phyloP scores from a whole-genome alignment of 768 basidiomycete genomes.

The Infundibulicybe gibba region DNA sequence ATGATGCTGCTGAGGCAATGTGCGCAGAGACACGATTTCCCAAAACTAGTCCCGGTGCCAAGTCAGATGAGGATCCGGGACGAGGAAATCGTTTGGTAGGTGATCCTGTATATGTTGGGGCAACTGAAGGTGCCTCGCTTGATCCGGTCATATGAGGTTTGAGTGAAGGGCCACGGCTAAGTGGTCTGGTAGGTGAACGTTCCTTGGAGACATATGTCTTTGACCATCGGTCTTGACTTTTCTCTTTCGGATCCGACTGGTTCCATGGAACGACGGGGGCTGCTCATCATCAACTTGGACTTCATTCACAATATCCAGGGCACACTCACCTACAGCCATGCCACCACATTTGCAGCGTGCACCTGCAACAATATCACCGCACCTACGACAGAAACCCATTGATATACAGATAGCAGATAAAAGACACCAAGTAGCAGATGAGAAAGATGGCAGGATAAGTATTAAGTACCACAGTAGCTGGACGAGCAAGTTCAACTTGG shows the following conservation, averaged over 20 bases:
- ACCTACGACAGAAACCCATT: conserved; percentile 86
- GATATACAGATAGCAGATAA: conserved; percentile 5
- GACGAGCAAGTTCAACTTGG: not conserved
- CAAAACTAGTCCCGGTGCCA: conserved; percentile 29
- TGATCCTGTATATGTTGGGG: not conserved
- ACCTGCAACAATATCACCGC: conserved; percentile 76
- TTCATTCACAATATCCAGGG: not conserved
- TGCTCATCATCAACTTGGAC: conserved; percentile 18
- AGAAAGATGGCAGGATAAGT: not conserved
- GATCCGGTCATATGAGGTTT: conserved; percentile 13
- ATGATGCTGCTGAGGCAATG: conserved; percentile 48
- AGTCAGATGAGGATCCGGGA: conserved; percentile 26
- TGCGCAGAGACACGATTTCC: conserved; percentile 52
- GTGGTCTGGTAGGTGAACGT: conserved; percentile 38
- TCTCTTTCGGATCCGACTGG: conserved; percentile 34
- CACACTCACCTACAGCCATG: conserved; percentile 66
- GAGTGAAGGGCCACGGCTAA: conserved; percentile 1
- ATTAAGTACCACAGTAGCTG: not conserved
- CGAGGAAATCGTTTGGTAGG: conserved; percentile 48
- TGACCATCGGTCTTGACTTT: conserved; percentile 68
- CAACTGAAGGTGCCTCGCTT: conserved; percentile 10
- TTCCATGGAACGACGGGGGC: conserved; percentile 73
- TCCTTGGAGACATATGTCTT: conserved; percentile 69
- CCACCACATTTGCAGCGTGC: conserved; percentile 81
- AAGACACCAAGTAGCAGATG: conserved; percentile 3